Base-by-base conservation (phyloP, 2,329 filamentous ascomycete species). In the Apiospora koreana region DNA sequence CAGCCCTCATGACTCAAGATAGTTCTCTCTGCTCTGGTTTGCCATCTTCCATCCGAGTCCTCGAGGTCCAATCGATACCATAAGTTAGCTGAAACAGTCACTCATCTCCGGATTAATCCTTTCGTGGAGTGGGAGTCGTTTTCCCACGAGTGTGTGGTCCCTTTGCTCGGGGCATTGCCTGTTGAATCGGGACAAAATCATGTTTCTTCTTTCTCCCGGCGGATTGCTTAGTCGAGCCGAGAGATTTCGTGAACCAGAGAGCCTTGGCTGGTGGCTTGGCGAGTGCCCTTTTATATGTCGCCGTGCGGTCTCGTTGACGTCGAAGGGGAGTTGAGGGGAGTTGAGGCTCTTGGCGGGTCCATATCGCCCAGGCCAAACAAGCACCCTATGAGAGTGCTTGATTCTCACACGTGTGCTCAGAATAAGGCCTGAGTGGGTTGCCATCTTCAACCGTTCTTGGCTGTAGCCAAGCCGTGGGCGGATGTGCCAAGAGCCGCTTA, bases 371-470 rank as follows among this genome's bases (percentile, higher is more conserved):
- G 54, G 2, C 31, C 54, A 23, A n/a, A n/a, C 31, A 38, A 38
- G n/a, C 45, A 28, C 43, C 66, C 66, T 48, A 48, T 68, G 45
- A 54, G 45, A 68, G 46, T 21, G 66, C 66, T 68, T 68, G 21
- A 68, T 68, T 21, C 28, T 3, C 16, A 21, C 66, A 68, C 66
- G 66, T 68, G 66, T 48, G 21, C 31, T 48, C 45, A 12, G n/a
- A 42, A 42, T 38, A 42, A 23, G 28, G 42, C 31, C 31, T 54
- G 8, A 48, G 66, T 25, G 35, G 65, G 16, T 25, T n/a, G 65
- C 3, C 31, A n/a, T 31, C 50, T 10, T 25, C 9, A 12, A 48
- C n/a, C 14, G 23, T 28, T 54, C 50, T 12, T 62, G 54, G 41
- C 41, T 18, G 41, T 43, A n/a, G n/a, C n/a, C 41, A 2, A 16